A percentile compares a stretch with the other conserved stretches of the same genome.
Evolutionary conservation across 805 yeast genomes (phyloP).

Genomic region (Candida peoriensis): DNA sequence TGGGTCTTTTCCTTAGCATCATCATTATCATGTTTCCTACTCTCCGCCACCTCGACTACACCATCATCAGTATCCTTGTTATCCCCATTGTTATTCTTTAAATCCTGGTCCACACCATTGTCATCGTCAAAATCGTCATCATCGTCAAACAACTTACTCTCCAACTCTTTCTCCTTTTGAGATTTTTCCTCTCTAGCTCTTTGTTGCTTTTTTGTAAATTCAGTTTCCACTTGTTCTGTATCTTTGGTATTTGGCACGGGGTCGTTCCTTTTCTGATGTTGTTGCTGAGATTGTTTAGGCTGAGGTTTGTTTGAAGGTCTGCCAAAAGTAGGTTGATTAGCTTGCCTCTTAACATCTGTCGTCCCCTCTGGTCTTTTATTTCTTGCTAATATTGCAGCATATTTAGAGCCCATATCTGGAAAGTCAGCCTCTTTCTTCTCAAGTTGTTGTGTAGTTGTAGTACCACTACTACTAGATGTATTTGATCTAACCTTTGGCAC

Average conservation of each 20-base stretch:
- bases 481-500: background rate
- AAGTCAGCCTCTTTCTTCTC: conserved; percentile 9
- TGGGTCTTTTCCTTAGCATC: background rate
- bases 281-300: conserved; percentile 2
- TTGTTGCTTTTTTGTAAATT: conserved; percentile 9
- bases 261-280: conserved; percentile 10
- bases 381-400: conserved; percentile 13
- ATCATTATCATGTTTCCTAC: conserved; percentile 1
- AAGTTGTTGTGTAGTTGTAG: no score
- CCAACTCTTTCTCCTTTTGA: conserved; percentile 23
- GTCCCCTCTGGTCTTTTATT: conserved; percentile 5
- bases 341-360: conserved; percentile 7
- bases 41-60: conserved; percentile 1
- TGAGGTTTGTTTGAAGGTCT: conserved; percentile 6
- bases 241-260: conserved; percentile 9
- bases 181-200: conserved; percentile 6
- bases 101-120: conserved; percentile 17
- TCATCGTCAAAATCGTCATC: conserved; percentile 32
- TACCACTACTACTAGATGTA: background rate
- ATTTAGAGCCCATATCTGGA: conserved; percentile 17
- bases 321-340: conserved; percentile 13
- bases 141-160: conserved; percentile 32
- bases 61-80: background rate
- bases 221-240: conserved; percentile 13
- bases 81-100: background rate